Conservation (phyloP, 805 yeast species). For the Sugiyamaella valdiviana region DNA sequence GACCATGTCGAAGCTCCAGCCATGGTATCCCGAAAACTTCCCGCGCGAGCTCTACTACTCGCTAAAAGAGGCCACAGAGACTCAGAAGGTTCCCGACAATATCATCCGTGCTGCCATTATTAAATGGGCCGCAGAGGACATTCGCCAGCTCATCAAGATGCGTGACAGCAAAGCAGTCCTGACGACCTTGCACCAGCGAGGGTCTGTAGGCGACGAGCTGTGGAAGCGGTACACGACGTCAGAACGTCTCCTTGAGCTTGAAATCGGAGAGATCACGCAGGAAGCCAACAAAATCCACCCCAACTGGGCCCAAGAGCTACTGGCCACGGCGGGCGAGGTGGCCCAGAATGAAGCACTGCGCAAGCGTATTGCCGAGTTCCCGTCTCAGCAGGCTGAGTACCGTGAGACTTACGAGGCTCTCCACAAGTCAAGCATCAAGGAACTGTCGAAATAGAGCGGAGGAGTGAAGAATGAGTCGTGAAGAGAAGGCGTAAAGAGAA, state of each 20-base stretch:
- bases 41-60: conserved; percentile 58
- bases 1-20: conserved; percentile 48
- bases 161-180: conserved; percentile 71
- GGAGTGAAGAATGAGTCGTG: not conserved
- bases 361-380: conserved; percentile 49
- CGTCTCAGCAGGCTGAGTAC: conserved; percentile 19
- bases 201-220: conserved; percentile 85
- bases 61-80: conserved; percentile 41
- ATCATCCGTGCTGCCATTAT: conserved; percentile 63
- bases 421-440: conserved; percentile 12
- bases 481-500: too few species aligned
- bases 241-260: conserved; percentile 71
- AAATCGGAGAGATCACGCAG: conserved; percentile 63
- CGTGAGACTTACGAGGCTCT: conserved; percentile 17
- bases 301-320: conserved; percentile 74
- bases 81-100: conserved; percentile 67
- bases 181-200: conserved; percentile 70
- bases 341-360: conserved; percentile 88
- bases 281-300: conserved; percentile 70
- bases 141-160: conserved; percentile 74
- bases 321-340: conserved; percentile 78
- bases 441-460: conserved; percentile 4
- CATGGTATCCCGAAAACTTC: conserved; percentile 63
- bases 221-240: conserved; percentile 75
- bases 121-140: conserved; percentile 77